Percentiles rank a stretch among this genome's conserved stretches.
These are phyloP conservation scores for Clitoria ternatea DNA, from an alignment of 306 rosid species.

Conservation along the genomic window DNA sequence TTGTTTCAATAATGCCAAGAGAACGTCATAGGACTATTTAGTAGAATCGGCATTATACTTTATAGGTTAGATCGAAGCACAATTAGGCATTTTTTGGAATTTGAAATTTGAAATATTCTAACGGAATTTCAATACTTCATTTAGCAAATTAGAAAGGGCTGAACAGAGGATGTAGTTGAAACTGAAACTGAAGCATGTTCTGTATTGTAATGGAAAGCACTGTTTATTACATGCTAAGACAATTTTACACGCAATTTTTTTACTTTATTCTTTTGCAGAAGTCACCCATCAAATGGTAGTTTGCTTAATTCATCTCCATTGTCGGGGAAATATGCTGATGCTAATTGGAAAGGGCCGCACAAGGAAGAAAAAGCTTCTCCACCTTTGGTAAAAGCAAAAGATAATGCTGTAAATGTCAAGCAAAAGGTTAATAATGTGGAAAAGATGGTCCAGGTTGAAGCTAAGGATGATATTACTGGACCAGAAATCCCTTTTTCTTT, in stretches of 20 bases:
- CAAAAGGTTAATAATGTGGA: slow-evolving; percentile 23
- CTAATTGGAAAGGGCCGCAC: slow-evolving; percentile 23
- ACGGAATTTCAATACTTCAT: too few relatives aligned
- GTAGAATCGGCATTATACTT: too few relatives aligned
- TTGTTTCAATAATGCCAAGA: too few relatives aligned
- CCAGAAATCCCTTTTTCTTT: slow-evolving; percentile 99
- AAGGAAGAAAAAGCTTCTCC: slow-evolving; percentile 34
- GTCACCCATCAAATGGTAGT: slow-evolving; percentile 28
- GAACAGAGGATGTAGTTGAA: background rate
- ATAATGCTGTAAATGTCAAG: slow-evolving; percentile 20
- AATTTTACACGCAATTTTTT: background rate
- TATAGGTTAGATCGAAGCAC: too few relatives aligned
- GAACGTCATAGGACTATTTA: too few relatives aligned
- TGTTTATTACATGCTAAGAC: background rate
- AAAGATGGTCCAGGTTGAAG: slow-evolving; percentile 23
- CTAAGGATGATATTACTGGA: slow-evolving; percentile 40
- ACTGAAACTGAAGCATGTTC: background rate
- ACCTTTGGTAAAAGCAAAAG: slow-evolving; percentile 19
- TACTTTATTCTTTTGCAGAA: slow-evolving; percentile 47
- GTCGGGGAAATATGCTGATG: slow-evolving; percentile 20
- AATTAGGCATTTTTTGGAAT: too few relatives aligned
- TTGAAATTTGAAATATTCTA: too few relatives aligned
- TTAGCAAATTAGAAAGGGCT: background rate
- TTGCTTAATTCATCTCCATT: slow-evolving; percentile 13
- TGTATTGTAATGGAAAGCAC: background rate